A percentile compares a stretch with the other conserved stretches of the same genome.
These are phyloP conservation scores for Jatropha podagrica DNA, from an alignment of 441 rosid genomes.

Conservation along the genomic window DNA sequence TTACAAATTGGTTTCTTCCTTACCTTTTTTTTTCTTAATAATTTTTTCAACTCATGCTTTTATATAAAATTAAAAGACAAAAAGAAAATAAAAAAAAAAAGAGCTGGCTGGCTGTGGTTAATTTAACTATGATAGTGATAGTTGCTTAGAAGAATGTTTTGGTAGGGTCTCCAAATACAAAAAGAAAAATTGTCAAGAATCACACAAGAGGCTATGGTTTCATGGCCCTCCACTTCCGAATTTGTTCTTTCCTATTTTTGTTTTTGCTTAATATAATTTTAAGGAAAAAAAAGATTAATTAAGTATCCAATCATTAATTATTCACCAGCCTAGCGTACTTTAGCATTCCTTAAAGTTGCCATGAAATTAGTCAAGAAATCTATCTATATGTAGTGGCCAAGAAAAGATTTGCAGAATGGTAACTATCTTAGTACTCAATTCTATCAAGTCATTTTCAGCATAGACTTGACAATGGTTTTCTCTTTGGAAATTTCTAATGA, in stretches of 20 bases:
- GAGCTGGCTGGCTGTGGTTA: neutral
- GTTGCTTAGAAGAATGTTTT: neutral
- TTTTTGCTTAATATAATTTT: neutral
- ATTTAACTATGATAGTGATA: neutral
- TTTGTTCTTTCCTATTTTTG: neutral
- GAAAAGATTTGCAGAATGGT: neutral
- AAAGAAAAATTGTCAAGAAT: neutral
- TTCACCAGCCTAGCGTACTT: constrained; percentile 11
- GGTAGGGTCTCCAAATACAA: neutral
- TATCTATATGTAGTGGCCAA: neutral
- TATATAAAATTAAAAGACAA: neutral
- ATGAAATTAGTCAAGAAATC: neutral
- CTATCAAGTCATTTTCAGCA: no score
- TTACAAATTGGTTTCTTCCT: no score
- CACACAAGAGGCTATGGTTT: neutral
- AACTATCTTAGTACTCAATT: neutral
- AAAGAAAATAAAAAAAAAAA: neutral
- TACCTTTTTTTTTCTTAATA: neutral
- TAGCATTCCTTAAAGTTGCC: neutral
- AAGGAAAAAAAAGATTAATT: neutral
- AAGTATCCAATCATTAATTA: constrained; percentile 11
- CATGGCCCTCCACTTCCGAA: constrained; percentile 20
- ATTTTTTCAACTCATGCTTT: neutral
- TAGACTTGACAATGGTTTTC: no score
- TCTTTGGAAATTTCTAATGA: no score